Conservation (phyloP, 176 grass and related monocot species). For the Rhynchospora pubera region DNA sequence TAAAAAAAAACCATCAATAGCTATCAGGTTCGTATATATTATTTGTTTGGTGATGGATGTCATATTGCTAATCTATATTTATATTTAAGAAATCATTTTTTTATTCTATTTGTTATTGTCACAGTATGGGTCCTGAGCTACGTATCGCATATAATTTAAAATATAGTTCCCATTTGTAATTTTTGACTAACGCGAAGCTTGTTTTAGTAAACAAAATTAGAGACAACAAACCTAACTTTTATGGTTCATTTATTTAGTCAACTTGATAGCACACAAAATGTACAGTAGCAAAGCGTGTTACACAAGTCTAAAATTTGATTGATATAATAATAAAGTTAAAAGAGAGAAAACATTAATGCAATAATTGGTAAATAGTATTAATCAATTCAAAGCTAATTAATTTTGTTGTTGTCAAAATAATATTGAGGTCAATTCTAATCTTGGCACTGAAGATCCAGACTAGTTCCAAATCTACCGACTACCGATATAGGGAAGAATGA, state of each 20-base stretch:
- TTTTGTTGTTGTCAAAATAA: not conserved
- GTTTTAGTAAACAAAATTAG: not conserved
- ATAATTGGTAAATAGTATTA: too few relatives aligned
- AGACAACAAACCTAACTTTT: not conserved
- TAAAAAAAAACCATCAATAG: too few relatives aligned
- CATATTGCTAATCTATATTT: not conserved
- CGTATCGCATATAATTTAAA: not conserved
- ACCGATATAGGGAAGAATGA: too few relatives aligned
- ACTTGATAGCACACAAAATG: not conserved
- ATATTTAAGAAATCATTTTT: not conserved
- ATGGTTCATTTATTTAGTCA: not conserved
- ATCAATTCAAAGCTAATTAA: too few relatives aligned
- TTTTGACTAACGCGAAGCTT: not conserved
- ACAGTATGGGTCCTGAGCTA: not conserved
- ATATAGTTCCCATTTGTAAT: not conserved
- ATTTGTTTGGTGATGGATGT: too few relatives aligned
- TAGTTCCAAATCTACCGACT: too few relatives aligned
- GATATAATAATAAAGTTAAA: not conserved
- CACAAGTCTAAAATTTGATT: not conserved
- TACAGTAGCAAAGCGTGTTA: not conserved
- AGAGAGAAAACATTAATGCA: too few relatives aligned
- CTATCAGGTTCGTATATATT: too few relatives aligned
- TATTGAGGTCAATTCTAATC: not conserved
- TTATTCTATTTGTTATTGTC: not conserved
- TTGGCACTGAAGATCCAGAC: not conserved